These are phyloP conservation scores for Fusarium sambucinum DNA, from an alignment of 2,329 filamentous ascomycete genomes.

Conservation along the genomic window DNA sequence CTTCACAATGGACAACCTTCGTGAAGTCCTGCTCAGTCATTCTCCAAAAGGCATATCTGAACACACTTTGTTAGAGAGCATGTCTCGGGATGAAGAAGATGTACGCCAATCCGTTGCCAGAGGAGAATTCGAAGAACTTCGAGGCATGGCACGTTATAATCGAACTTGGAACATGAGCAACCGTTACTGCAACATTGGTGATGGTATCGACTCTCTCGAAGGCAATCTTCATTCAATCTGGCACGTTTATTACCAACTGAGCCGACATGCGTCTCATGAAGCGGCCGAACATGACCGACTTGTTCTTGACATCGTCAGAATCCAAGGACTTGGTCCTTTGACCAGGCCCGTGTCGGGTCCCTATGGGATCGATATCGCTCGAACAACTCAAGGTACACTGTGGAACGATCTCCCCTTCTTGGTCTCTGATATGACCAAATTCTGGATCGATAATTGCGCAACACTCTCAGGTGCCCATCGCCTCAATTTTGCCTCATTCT, in stretches of 20 bases:
- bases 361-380: neutral
- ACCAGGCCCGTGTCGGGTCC: neutral
- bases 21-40: neutral
- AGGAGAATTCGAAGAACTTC: neutral
- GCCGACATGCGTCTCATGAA: neutral
- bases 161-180: neutral
- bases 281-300: neutral
- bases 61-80: neutral
- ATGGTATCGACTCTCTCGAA: neutral
- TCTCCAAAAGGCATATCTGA: neutral
- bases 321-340: neutral
- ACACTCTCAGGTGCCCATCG: neutral
- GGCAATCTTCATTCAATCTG: neutral
- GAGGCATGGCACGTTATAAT: neutral
- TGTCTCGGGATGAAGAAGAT: neutral
- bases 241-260: neutral
- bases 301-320: neutral
- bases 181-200: neutral
- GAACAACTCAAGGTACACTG: neutral
- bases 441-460: neutral
- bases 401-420: neutral
- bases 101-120: neutral
- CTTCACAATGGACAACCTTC: neutral
- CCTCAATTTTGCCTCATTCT: neutral
- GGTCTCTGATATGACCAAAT: neutral